Conservation (phyloP, 228 moss, liverwort and hornwort genomes). For the Sphagnum magellanicum region DNA sequence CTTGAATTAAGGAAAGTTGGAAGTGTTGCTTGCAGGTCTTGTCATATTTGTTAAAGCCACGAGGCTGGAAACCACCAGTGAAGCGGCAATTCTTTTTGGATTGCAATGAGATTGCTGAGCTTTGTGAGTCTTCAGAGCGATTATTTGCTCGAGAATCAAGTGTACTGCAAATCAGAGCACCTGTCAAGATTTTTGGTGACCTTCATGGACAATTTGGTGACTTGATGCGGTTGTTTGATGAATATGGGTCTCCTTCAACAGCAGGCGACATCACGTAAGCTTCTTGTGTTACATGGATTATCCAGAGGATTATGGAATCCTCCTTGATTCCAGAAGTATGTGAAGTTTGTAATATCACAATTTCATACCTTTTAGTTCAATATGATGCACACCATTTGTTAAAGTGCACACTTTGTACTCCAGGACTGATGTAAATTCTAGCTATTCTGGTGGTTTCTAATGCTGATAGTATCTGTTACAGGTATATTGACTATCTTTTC, state of each 20-base stretch:
- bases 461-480: constrained; percentile 6
- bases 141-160: constrained; percentile 49
- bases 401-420: no score
- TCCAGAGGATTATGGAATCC: no score
- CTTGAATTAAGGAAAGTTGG: neutral
- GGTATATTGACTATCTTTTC: constrained; percentile 86
- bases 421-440: no score
- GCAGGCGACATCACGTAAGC: constrained; percentile 53
- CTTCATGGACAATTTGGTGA: constrained; percentile 58
- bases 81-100: constrained; percentile 57
- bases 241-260: constrained; percentile 54
- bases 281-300: neutral
- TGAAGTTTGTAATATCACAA: no score
- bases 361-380: no score
- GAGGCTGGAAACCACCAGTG: constrained; percentile 55
- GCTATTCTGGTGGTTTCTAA: no score
- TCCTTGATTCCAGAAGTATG: no score
- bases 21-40: constrained; percentile 23
- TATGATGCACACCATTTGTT: no score
- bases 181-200: constrained; percentile 52
- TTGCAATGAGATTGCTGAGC: constrained; percentile 42
- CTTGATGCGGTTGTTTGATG: constrained; percentile 49
- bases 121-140: constrained; percentile 37
- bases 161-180: constrained; percentile 51
- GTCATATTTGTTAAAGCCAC: constrained; percentile 40